phyloP scores from a whole-genome alignment of 73 alveolate genomes.

The Breviolum minutum region DNA sequence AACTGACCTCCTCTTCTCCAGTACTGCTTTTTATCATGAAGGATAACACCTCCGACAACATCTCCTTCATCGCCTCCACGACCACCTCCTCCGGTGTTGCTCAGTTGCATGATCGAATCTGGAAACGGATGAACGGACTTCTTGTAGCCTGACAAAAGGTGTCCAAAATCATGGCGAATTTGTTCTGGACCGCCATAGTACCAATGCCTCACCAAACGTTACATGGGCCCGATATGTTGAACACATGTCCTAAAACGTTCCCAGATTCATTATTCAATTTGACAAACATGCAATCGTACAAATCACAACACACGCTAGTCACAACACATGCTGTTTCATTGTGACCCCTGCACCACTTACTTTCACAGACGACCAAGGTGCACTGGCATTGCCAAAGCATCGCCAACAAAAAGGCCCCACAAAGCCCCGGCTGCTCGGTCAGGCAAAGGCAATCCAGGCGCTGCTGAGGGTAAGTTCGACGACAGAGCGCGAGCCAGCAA shows the following conservation, averaged over 20 bases:
- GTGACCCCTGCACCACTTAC: too few species aligned
- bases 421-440: slow-evolving; percentile 55
- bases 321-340: too few species aligned
- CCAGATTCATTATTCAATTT: background rate
- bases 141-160: slow-evolving; percentile 18
- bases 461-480: background rate
- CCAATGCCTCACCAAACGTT: slow-evolving; percentile 35
- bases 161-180: slow-evolving; percentile 57
- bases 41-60: slow-evolving; percentile 88
- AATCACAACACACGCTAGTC: too few species aligned
- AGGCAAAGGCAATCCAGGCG: slow-evolving; percentile 4
- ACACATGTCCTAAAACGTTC: background rate
- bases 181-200: slow-evolving; percentile 79
- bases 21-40: slow-evolving; percentile 84
- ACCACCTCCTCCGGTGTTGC: slow-evolving; percentile 96
- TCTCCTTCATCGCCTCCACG: slow-evolving; percentile 93
- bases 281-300: too few species aligned
- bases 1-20: slow-evolving; percentile 91
- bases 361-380: background rate
- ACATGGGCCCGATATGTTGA: too few species aligned
- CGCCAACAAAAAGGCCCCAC: slow-evolving; percentile 95
- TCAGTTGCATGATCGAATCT: slow-evolving; percentile 93
- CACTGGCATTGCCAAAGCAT: slow-evolving; percentile 95
- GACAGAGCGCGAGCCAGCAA: too few species aligned
- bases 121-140: slow-evolving; percentile 63